phyloP scores from a whole-genome alignment of 2,329 filamentous ascomycete species.

The Nothophaeocryptopus gaeumannii region DNA sequence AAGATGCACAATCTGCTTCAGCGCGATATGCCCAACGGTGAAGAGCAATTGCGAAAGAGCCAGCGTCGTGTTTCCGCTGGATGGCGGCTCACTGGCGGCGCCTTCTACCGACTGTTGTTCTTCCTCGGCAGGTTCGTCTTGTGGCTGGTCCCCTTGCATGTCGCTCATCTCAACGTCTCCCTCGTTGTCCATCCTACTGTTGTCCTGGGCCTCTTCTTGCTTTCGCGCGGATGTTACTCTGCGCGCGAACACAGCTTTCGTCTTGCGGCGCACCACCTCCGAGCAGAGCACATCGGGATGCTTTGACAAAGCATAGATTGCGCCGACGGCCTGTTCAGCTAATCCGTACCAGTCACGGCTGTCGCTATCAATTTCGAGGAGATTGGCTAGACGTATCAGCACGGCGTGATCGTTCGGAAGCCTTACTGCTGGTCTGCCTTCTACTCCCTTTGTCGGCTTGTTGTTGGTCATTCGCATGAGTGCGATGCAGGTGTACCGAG shows the following conservation, averaged over 20 bases:
- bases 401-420: constrained; percentile 91
- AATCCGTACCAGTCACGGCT: constrained; percentile 93
- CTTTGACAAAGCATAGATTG: constrained; percentile 90
- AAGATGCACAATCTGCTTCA: constrained; percentile 98
- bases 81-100: not conserved
- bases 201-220: constrained; percentile 20
- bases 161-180: constrained; percentile 41
- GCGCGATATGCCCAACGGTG: constrained; percentile 91
- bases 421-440: constrained; percentile 64
- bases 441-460: constrained; percentile 72
- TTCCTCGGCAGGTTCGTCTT: constrained; percentile 24
- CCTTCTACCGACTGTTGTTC: not conserved
- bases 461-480: constrained; percentile 84
- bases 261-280: constrained; percentile 83
- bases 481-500: constrained; percentile 93
- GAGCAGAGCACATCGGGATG: constrained; percentile 93
- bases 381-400: constrained; percentile 72
- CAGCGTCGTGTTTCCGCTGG: constrained; percentile 49
- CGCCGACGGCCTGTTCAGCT: constrained; percentile 91
- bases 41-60: constrained; percentile 88
- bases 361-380: constrained; percentile 80
- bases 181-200: constrained; percentile 33
- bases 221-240: constrained; percentile 37
- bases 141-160: constrained; percentile 26
- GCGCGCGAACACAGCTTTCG: constrained; percentile 72